Percentiles rank a stretch among this genome's conserved stretches.
These are phyloP conservation scores for Hypsizygus ulmarius DNA, from an alignment of 1,284 basidiomycete genomes.

Conservation along the genomic window DNA sequence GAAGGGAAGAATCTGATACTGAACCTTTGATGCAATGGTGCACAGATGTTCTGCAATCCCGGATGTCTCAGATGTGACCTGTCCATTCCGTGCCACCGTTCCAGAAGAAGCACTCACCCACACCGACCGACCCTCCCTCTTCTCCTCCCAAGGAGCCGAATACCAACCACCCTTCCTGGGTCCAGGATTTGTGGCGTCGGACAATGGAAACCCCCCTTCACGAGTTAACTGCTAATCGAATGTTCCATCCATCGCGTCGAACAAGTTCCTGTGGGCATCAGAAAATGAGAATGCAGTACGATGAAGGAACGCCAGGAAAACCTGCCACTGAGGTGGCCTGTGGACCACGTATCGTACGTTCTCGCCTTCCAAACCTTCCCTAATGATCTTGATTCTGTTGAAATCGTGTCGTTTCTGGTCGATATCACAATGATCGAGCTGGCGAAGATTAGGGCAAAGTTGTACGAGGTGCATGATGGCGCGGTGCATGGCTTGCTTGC, in stretches of 20 bases:
- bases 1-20: no score
- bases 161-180: no score
- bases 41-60: no score
- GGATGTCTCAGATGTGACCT: no score
- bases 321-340: constrained; percentile 33
- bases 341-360: constrained; percentile 33
- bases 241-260: constrained; percentile 32
- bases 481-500: constrained; percentile 36
- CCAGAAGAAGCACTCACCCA: no score
- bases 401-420: constrained; percentile 30
- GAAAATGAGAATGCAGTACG: not conserved
- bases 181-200: no score
- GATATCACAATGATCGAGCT: constrained; percentile 38
- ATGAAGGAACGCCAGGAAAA: constrained; percentile 2
- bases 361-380: constrained; percentile 30
- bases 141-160: no score
- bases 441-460: constrained; percentile 38
- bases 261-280: constrained; percentile 24
- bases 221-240: constrained; percentile 24
- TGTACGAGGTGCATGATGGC: constrained; percentile 37
- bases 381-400: constrained; percentile 37
- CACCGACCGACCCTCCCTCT: no score
- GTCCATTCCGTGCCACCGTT: no score
- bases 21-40: no score
- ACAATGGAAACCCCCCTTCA: no score